Evolutionary conservation across 257 asterid genomes (phyloP).

Genomic region (Forsythia viridissima): DNA sequence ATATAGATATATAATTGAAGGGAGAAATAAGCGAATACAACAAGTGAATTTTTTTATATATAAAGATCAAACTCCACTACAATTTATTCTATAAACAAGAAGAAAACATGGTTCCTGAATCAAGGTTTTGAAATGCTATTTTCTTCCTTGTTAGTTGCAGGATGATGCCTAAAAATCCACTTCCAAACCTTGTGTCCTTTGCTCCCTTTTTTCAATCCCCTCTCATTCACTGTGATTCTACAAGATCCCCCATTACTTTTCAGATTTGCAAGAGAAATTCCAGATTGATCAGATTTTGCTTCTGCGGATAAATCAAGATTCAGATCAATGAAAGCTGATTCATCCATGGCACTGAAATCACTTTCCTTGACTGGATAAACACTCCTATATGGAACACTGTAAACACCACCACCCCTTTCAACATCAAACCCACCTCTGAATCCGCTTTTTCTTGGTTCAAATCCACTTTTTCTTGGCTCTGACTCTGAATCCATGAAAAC

Average conservation of each 20-base stretch:
- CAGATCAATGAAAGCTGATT: conserved; percentile 78
- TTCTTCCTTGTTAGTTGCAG: conserved; percentile 45
- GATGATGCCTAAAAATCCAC: conserved; percentile 72
- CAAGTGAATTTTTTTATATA: not conserved
- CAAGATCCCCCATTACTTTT: conserved; percentile 40
- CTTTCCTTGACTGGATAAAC: conserved; percentile 76
- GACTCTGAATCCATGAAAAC: conserved; percentile 49
- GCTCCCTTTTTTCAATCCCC: conserved; percentile 45
- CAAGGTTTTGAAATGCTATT: conserved; percentile 26
- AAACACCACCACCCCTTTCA: conserved; percentile 12
- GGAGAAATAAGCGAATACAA: not conserved
- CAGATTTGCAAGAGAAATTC: not conserved
- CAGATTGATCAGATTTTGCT: conserved; percentile 17
- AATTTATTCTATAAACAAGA: not conserved
- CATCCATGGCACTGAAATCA: conserved; percentile 75
- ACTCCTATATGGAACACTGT: too few species aligned
- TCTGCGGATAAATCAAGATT: conserved; percentile 65
- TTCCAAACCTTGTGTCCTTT: conserved; percentile 72
- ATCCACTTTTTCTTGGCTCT: conserved; percentile 47
- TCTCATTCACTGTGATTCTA: conserved; percentile 46
- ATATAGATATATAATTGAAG: too few species aligned
- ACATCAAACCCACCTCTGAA: conserved; percentile 26
- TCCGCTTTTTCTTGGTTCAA: conserved; percentile 36
- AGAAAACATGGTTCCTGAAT: not conserved
- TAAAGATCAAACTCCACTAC: not conserved